Conservation (phyloP, 306 rosid species). For the Acmispon strigosus region DNA sequence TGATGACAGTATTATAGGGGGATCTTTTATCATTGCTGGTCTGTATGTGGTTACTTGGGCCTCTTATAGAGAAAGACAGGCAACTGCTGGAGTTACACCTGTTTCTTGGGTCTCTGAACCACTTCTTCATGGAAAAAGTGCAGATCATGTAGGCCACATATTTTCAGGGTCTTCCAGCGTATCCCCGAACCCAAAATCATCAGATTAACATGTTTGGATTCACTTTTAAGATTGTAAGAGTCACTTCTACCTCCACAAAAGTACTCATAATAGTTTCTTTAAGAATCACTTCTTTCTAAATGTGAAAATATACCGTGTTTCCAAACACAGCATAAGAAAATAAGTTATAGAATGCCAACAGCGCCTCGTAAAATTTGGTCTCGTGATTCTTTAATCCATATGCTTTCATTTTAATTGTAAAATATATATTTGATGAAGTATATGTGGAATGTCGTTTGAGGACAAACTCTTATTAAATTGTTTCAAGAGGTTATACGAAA, state of each 20-base stretch:
- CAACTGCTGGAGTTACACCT: slow-evolving; percentile 25
- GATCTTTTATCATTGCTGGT: slow-evolving; percentile 65
- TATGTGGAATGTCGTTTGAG: background rate
- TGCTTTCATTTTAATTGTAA: background rate
- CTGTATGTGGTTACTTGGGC: slow-evolving; percentile 85
- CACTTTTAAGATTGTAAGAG: too few species aligned
- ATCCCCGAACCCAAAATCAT: slow-evolving; percentile 25
- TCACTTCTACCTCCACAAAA: too few species aligned
- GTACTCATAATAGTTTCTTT: too few species aligned
- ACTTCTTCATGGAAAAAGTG: slow-evolving; percentile 41
- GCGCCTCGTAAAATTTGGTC: background rate
- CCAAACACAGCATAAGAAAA: background rate
- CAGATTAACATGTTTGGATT: slow-evolving; percentile 29
- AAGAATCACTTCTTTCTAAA: too few species aligned
- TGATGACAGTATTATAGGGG: slow-evolving; percentile 70
- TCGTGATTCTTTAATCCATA: background rate
- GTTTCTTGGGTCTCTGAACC: slow-evolving; percentile 46
- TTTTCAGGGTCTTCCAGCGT: slow-evolving; percentile 6
- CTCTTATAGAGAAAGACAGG: slow-evolving; percentile 52
- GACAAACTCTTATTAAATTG: background rate
- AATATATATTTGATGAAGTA: too few species aligned
- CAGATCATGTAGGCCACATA: background rate
- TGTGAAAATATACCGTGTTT: too few species aligned
- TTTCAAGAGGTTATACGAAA: too few species aligned
- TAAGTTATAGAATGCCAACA: background rate